These are phyloP conservation scores for Pseudozyma sp. DNA, from an alignment of 1,284 basidiomycete genomes.

Conservation along the genomic window DNA sequence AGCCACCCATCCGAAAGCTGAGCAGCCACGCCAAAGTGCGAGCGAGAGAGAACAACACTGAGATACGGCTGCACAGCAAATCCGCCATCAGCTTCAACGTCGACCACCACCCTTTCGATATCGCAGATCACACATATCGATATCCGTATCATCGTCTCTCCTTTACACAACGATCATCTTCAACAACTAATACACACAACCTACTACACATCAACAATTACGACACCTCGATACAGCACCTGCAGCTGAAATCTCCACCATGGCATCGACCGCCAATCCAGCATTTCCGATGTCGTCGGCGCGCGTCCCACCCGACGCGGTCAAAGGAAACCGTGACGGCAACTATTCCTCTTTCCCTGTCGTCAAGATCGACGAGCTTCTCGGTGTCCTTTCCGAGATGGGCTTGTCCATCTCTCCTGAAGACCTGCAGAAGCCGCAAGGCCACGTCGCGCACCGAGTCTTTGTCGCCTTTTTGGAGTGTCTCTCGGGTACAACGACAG, in stretches of 20 bases:
- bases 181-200: no score
- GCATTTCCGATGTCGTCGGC: conserved; percentile 43
- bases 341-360: conserved; percentile 64
- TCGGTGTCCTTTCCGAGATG: conserved; percentile 60
- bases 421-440: conserved; percentile 58
- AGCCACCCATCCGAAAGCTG: neutral
- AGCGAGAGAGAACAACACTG: conserved; percentile 28
- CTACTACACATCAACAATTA: neutral
- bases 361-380: conserved; percentile 57
- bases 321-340: conserved; percentile 44
- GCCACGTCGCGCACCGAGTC: conserved; percentile 51
- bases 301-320: conserved; percentile 38
- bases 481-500: conserved; percentile 54
- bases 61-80: neutral
- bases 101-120: conserved; percentile 1
- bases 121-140: neutral
- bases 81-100: neutral
- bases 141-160: no score
- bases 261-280: conserved; percentile 42
- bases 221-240: neutral
- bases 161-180: no score
- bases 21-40: no score
- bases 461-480: conserved; percentile 63
- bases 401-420: conserved; percentile 54
- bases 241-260: conserved; percentile 4